phyloP scores from a whole-genome alignment of 2,329 filamentous ascomycete genomes.

The Aureobasidium sp. region DNA sequence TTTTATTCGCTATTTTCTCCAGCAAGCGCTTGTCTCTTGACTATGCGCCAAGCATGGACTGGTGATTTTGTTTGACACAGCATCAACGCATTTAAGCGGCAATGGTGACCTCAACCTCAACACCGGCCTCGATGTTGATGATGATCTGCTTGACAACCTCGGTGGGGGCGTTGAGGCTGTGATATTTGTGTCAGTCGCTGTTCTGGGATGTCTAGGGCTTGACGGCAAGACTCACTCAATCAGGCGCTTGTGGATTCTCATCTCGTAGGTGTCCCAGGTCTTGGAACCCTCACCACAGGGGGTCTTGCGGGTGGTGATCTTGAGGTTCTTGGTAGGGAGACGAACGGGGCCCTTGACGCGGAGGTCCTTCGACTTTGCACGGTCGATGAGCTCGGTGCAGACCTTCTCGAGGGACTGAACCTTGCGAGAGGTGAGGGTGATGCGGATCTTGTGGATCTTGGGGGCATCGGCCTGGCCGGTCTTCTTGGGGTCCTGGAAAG shows the following conservation, averaged over 20 bases:
- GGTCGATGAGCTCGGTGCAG: constrained; percentile 96
- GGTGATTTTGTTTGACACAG: constrained; percentile 5
- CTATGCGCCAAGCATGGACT: constrained; percentile 2
- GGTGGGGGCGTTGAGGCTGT: constrained; percentile 85
- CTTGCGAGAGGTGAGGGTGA: constrained; percentile 94
- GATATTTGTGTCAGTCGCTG: neutral
- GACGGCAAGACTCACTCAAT: constrained; percentile 62
- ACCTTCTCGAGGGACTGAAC: constrained; percentile 96
- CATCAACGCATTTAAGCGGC: constrained; percentile 54
- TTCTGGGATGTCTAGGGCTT: too few relatives aligned
- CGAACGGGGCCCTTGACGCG: constrained; percentile 97
- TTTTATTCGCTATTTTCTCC: constrained; percentile 14
- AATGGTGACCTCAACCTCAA: constrained; percentile 90
- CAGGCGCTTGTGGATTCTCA: constrained; percentile 97
- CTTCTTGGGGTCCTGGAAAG: constrained; percentile 94
- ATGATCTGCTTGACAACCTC: constrained; percentile 97
- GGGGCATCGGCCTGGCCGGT: constrained; percentile 76
- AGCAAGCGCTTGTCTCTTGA: constrained; percentile 4
- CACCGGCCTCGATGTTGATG: constrained; percentile 90
- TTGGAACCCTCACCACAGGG: constrained; percentile 99
- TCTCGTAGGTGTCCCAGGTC: constrained; percentile 99
- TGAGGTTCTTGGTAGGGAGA: constrained; percentile 92
- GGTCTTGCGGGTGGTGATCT: constrained; percentile 97
- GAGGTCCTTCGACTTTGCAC: constrained; percentile 96
- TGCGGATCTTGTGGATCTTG: constrained; percentile 96